Conservation (phyloP, 2,329 filamentous ascomycete genomes). For the Hypoxylon sp. region DNA sequence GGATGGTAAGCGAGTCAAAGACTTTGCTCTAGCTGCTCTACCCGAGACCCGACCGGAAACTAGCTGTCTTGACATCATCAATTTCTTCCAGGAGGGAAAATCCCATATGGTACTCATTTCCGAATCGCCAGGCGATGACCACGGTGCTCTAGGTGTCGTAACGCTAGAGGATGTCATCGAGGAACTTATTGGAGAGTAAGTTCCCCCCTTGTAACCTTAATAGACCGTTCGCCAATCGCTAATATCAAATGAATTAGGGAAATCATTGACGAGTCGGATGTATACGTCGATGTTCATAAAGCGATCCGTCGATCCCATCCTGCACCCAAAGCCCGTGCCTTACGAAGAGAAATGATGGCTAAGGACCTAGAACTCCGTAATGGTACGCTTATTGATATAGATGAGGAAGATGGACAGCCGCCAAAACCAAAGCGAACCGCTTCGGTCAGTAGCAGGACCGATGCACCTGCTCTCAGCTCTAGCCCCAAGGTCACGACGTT, state of each 20-base stretch:
- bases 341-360: slow-evolving; percentile 49
- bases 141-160: slow-evolving; percentile 90
- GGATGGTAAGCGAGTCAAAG: slow-evolving; percentile 83
- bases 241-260: slow-evolving; percentile 65
- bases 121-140: slow-evolving; percentile 86
- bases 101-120: slow-evolving; percentile 98
- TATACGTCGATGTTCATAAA: slow-evolving; percentile 98
- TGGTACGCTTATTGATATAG: slow-evolving; percentile 53
- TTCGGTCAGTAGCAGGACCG: slow-evolving; percentile 51
- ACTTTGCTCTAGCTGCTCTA: slow-evolving; percentile 91
- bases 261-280: slow-evolving; percentile 98
- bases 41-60: slow-evolving; percentile 95
- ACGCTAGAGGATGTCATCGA: slow-evolving; percentile 98
- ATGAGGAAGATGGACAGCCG: slow-evolving; percentile 45
- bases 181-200: slow-evolving; percentile 95
- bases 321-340: slow-evolving; percentile 76
- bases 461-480: slow-evolving; percentile 51
- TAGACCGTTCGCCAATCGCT: slow-evolving; percentile 4
- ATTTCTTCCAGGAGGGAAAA: slow-evolving; percentile 99
- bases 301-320: slow-evolving; percentile 89
- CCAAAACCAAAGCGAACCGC: slow-evolving; percentile 44
- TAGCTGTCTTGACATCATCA: slow-evolving; percentile 97
- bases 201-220: slow-evolving; percentile 39
- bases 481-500: slow-evolving; percentile 65
- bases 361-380: slow-evolving; percentile 44